Conservation (phyloP, 176 grass and related monocot genomes). For the Hsuehochloa calcarea region DNA sequence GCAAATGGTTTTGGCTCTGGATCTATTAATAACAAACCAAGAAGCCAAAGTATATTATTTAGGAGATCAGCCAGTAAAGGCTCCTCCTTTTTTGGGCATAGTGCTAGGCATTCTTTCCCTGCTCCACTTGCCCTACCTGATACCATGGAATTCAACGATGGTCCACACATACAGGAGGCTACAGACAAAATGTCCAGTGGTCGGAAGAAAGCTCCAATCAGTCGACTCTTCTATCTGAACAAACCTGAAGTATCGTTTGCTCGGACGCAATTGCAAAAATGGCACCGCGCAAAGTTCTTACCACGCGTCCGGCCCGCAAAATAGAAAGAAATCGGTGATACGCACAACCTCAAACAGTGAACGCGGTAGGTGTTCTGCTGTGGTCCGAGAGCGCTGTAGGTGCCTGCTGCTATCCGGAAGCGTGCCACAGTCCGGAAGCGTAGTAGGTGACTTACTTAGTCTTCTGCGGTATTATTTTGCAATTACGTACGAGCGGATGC, state of each 20-base stretch:
- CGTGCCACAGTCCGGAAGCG: no score
- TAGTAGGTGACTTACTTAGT: no score
- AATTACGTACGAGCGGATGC: no score
- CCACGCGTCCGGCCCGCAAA: no score
- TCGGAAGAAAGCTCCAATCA: slow-evolving; percentile 49
- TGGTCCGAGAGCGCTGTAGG: no score
- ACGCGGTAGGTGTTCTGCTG: no score
- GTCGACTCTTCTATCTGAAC: slow-evolving; percentile 66
- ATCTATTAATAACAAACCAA: slow-evolving; percentile 42
- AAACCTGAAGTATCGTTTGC: slow-evolving; percentile 39
- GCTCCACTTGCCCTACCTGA: slow-evolving; percentile 41
- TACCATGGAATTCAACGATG: slow-evolving; percentile 41
- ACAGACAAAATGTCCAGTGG: not conserved
- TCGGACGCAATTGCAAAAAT: no score
- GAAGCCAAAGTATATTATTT: slow-evolving; percentile 27
- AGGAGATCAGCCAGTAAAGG: slow-evolving; percentile 41
- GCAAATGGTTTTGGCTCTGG: slow-evolving; percentile 17
- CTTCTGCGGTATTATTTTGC: no score
- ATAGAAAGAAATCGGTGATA: no score
- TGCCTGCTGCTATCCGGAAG: no score
- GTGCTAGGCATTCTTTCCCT: slow-evolving; percentile 43
- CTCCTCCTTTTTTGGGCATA: slow-evolving; percentile 48
- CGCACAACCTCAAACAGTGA: no score
- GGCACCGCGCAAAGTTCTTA: no score
- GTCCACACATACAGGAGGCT: slow-evolving; percentile 22